phyloP scores from a whole-genome alignment of 2,329 filamentous ascomycete genomes.

The Cryphonectria parasitica region DNA sequence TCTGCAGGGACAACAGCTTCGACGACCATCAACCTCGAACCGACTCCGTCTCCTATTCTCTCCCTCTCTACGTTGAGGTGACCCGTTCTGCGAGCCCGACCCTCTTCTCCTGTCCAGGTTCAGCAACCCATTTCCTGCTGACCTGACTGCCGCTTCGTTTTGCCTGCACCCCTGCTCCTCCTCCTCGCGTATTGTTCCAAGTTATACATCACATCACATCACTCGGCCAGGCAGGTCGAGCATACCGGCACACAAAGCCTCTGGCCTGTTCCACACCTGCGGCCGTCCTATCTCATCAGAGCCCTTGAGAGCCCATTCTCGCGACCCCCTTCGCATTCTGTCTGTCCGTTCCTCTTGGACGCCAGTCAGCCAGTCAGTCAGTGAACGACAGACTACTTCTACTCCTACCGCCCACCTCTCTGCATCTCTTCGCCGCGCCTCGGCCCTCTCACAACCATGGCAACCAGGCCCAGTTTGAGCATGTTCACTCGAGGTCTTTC shows the following conservation, averaged over 20 bases:
- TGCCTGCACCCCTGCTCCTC: conserved; percentile 19
- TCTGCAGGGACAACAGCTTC: background rate
- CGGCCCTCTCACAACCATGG: conserved; percentile 49
- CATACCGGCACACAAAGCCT: background rate
- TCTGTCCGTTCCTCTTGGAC: conserved; percentile 1
- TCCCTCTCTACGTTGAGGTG: conserved; percentile 4
- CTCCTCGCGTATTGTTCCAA: background rate
- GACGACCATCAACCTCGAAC: background rate
- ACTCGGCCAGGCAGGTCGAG: background rate
- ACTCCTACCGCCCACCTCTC: conserved; percentile 1
- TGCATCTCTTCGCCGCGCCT: conserved; percentile 6
- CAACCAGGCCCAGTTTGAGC: conserved; percentile 56
- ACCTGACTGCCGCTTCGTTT: conserved; percentile 14
- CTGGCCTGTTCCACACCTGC: conserved; percentile 4
- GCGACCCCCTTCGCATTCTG: conserved; percentile 12
- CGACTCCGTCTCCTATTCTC: background rate
- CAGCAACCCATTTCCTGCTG: background rate
- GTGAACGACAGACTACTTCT: conserved; percentile 2
- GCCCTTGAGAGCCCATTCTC: conserved; percentile 8
- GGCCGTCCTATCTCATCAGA: conserved; percentile 12
- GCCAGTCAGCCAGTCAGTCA: background rate
- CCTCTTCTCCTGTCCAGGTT: background rate
- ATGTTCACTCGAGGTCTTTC: conserved; percentile 66
- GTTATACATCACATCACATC: conserved; percentile 1
- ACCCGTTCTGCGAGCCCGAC: conserved; percentile 7